phyloP scores from a whole-genome alignment of 2,329 filamentous ascomycete species.

The Dactylellina haptotyla region DNA sequence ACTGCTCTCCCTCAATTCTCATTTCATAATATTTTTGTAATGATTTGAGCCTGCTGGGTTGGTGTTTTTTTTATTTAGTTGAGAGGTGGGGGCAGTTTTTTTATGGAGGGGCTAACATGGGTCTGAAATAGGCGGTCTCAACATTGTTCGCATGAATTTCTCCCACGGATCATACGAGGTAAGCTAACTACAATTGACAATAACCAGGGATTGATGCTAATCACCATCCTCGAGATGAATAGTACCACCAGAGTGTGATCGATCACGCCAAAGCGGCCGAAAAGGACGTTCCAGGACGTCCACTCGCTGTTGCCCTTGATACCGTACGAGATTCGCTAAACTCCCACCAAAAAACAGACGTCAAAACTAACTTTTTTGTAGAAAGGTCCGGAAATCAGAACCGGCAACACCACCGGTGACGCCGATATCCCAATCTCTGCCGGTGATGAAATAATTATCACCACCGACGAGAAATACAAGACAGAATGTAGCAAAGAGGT shows the following conservation, averaged over 20 bases:
- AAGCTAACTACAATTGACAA: conserved; percentile 46
- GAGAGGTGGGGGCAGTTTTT: conserved; percentile 28
- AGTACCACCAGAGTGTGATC: conserved; percentile 98
- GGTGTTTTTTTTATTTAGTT: conserved; percentile 6
- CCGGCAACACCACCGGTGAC: conserved; percentile 77
- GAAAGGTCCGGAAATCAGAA: conserved; percentile 88
- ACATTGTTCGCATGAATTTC: conserved; percentile 99
- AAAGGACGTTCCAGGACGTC: conserved; percentile 78
- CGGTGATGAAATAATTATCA: conserved; percentile 90
- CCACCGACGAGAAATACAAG: conserved; percentile 92
- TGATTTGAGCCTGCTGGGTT: background rate
- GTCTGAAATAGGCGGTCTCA: conserved; percentile 75
- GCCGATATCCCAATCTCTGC: conserved; percentile 81
- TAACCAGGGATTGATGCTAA: background rate
- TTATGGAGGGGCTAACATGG: conserved; percentile 33
- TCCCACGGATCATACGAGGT: conserved; percentile 88
- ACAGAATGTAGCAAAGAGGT: conserved; percentile 85
- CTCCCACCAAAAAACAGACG: background rate
- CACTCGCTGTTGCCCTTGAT: conserved; percentile 91
- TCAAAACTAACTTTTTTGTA: conserved; percentile 57
- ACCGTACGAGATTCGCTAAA: conserved; percentile 63
- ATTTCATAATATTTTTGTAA: background rate
- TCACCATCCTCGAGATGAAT: background rate
- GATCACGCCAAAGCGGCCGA: conserved; percentile 92
- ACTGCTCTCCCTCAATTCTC: background rate